phyloP scores from a whole-genome alignment of 805 yeast genomes.

The Metschnikowia koreensis region DNA sequence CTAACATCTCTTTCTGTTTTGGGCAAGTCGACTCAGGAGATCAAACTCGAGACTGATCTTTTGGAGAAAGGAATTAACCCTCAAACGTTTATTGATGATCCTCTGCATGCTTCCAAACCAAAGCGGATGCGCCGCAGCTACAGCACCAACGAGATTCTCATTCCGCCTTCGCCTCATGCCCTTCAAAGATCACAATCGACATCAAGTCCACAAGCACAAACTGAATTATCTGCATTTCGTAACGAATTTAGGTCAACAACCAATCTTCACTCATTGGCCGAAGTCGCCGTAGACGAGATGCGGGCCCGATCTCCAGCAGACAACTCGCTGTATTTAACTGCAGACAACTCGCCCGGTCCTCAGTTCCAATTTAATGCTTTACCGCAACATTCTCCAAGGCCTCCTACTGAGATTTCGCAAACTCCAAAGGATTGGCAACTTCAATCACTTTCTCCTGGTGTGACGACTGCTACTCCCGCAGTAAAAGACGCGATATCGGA shows the following conservation, averaged over 20 bases:
- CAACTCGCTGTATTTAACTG: neutral
- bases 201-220: constrained; percentile 8
- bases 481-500: constrained; percentile 17
- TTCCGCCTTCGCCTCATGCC: neutral
- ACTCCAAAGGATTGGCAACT: constrained; percentile 12
- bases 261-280: constrained; percentile 33
- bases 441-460: neutral
- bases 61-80: constrained; percentile 54
- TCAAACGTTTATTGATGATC: constrained; percentile 22
- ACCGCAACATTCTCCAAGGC: neutral
- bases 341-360: neutral
- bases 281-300: constrained; percentile 33
- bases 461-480: neutral
- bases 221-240: constrained; percentile 15
- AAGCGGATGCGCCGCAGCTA: constrained; percentile 15
- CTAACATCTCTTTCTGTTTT: constrained; percentile 56
- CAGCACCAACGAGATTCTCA: constrained; percentile 10
- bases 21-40: constrained; percentile 51
- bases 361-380: neutral
- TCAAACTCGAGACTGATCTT: constrained; percentile 49
- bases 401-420: neutral
- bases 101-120: neutral
- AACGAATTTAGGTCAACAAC: constrained; percentile 14
- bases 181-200: constrained; percentile 23
- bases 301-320: constrained; percentile 10